phyloP scores from a whole-genome alignment of 176 grass and related monocot genomes.

The Pontederia crassipes region DNA sequence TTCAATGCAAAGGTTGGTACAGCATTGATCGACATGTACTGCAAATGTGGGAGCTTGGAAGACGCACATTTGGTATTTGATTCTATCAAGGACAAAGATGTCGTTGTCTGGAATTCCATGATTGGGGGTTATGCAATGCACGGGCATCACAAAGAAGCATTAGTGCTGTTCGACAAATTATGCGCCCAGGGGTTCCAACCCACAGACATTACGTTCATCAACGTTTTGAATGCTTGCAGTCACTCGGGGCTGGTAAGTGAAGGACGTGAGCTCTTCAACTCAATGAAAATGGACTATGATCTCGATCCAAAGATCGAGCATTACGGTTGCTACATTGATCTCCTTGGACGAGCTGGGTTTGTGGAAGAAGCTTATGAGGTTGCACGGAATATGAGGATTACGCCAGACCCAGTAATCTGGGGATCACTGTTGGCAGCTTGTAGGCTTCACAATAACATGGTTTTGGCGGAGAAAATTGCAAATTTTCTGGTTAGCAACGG shows the following conservation, averaged over 20 bases:
- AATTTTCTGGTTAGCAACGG: slow-evolving; percentile 46
- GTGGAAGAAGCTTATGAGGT: slow-evolving; percentile 69
- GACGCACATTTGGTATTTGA: slow-evolving; percentile 59
- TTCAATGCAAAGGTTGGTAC: slow-evolving; percentile 66
- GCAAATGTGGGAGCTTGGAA: slow-evolving; percentile 82
- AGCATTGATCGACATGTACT: slow-evolving; percentile 87
- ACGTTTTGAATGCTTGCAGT: slow-evolving; percentile 65
- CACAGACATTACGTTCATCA: slow-evolving; percentile 87
- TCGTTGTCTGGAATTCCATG: slow-evolving; percentile 81
- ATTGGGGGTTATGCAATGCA: slow-evolving; percentile 85
- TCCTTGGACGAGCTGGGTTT: slow-evolving; percentile 56
- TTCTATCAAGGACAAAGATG: slow-evolving; percentile 39
- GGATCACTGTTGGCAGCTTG: slow-evolving; percentile 62
- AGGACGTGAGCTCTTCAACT: slow-evolving; percentile 29
- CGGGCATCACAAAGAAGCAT: slow-evolving; percentile 35
- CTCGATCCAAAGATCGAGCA: slow-evolving; percentile 85
- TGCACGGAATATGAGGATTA: slow-evolving; percentile 43
- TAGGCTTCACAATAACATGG: slow-evolving; percentile 65
- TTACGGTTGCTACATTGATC: slow-evolving; percentile 81
- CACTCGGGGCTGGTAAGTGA: slow-evolving; percentile 68
- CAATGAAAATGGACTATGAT: slow-evolving; percentile 45
- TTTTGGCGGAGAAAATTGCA: slow-evolving; percentile 50
- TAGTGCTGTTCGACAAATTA: slow-evolving; percentile 36
- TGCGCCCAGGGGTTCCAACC: slow-evolving; percentile 29
- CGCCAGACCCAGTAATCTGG: slow-evolving; percentile 54